These are phyloP conservation scores for Moesziomyces globuligerus DNA, from an alignment of 1,284 basidiomycete genomes.

Conservation along the genomic window DNA sequence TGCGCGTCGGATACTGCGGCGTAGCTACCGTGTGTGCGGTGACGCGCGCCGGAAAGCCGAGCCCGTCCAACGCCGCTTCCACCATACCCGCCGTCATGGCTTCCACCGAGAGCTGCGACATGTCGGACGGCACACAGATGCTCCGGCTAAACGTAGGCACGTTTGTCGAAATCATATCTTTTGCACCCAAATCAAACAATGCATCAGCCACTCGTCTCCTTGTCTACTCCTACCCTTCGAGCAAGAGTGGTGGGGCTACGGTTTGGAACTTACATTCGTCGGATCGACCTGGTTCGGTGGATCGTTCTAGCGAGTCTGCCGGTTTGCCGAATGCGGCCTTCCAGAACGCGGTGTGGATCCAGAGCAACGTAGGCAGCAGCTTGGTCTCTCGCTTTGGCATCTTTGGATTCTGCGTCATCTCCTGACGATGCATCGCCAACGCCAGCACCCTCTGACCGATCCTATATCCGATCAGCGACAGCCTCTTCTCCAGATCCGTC, in stretches of 20 bases:
- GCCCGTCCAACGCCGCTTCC: conserved; percentile 93
- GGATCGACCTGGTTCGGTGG: conserved; percentile 80
- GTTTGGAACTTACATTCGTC: conserved; percentile 81
- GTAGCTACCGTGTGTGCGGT: conserved; percentile 94
- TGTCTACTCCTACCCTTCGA: too few species aligned
- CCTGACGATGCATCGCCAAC: conserved; percentile 51
- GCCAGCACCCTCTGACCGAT: conserved; percentile 54
- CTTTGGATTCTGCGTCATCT: conserved; percentile 50
- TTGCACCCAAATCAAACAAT: not conserved
- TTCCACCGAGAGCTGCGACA: conserved; percentile 92
- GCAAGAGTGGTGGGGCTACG: not conserved
- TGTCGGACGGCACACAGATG: conserved; percentile 92
- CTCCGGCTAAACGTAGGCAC: conserved; percentile 88
- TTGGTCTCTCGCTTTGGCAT: conserved; percentile 62
- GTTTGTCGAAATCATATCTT: conserved; percentile 99
- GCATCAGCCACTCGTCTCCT: not conserved
- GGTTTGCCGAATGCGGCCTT: conserved; percentile 89
- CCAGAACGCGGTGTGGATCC: conserved; percentile 78
- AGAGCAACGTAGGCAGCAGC: conserved; percentile 58
- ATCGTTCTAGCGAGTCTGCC: conserved; percentile 93
- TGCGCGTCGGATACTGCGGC: conserved; percentile 76
- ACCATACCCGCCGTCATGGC: conserved; percentile 97
- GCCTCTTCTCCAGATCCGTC: conserved; percentile 80
- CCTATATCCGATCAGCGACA: conserved; percentile 55
- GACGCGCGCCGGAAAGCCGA: conserved; percentile 93